Evolutionary conservation across 805 yeast genomes (phyloP).

Genomic region (Pichia membranifaciens): DNA sequence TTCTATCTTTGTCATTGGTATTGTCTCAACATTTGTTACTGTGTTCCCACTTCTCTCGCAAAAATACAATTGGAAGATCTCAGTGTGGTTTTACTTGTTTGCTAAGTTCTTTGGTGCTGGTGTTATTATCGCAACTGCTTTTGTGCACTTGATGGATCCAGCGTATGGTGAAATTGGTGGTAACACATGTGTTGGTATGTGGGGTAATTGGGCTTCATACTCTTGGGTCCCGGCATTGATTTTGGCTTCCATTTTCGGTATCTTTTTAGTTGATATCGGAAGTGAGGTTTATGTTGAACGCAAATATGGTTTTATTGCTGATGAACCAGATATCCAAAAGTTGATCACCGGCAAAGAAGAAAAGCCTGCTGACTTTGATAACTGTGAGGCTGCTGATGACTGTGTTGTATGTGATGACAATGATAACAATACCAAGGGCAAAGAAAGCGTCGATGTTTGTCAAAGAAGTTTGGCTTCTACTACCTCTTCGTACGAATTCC

Average conservation of each 20-base stretch:
- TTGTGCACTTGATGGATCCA: slow-evolving; percentile 63
- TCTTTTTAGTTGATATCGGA: slow-evolving; percentile 41
- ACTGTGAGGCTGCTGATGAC: not conserved
- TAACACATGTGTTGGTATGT: slow-evolving; percentile 48
- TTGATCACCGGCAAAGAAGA: slow-evolving; percentile 29
- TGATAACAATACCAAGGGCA: not conserved
- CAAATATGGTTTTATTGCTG: slow-evolving; percentile 16
- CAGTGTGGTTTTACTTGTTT: slow-evolving; percentile 54
- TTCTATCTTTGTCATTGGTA: slow-evolving; percentile 53
- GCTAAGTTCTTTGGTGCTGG: slow-evolving; percentile 75
- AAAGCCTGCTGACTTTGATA: slow-evolving; percentile 11
- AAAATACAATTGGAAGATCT: slow-evolving; percentile 42
- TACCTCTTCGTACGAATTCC: slow-evolving; percentile 6
- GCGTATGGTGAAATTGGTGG: slow-evolving; percentile 54
- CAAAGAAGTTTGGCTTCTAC: slow-evolving; percentile 13
- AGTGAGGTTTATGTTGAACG: slow-evolving; percentile 38
- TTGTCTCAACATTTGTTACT: slow-evolving; percentile 49
- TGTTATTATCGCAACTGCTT: slow-evolving; percentile 74
- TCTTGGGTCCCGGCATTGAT: slow-evolving; percentile 48
- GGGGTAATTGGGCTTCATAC: slow-evolving; percentile 44
- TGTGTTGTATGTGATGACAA: not conserved
- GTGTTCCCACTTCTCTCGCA: slow-evolving; percentile 54
- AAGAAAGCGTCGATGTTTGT: slow-evolving; percentile 12
- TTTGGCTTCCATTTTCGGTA: slow-evolving; percentile 37
- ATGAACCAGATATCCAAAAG: slow-evolving; percentile 15